Percentiles rank a stretch among this genome's conserved stretches.
Evolutionary conservation across 768 basidiomycete species (phyloP).

Genomic region (Cystofilobasidium capitatum): DNA sequence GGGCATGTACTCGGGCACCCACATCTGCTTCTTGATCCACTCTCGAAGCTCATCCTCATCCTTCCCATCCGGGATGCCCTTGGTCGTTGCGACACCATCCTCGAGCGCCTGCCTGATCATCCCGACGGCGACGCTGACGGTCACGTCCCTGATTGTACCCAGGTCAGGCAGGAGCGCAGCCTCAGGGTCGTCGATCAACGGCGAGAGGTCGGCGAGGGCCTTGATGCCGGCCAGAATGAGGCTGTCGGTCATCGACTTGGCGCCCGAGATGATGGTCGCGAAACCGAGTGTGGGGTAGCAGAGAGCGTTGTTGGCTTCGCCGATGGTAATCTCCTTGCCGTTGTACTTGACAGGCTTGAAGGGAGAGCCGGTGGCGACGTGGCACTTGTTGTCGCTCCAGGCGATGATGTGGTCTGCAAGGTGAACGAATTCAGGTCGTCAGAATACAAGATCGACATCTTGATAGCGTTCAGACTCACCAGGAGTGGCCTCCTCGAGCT

Average conservation of each 20-base stretch:
- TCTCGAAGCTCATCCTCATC: background rate
- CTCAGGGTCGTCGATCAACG: constrained; percentile 60
- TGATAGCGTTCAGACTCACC: constrained; percentile 30
- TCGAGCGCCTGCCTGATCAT: constrained; percentile 67
- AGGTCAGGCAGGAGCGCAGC: constrained; percentile 57
- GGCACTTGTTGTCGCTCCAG: constrained; percentile 69
- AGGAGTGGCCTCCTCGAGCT: constrained; percentile 55
- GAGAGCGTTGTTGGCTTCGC: constrained; percentile 39
- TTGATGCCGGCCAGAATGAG: constrained; percentile 77
- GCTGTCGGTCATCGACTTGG: constrained; percentile 59
- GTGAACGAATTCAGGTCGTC: background rate
- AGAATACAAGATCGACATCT: constrained; percentile 32
- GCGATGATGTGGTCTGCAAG: constrained; percentile 48
- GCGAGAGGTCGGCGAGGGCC: constrained; percentile 64
- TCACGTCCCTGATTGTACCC: constrained; percentile 46
- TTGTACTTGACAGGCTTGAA: constrained; percentile 63
- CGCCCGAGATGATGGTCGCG: constrained; percentile 60
- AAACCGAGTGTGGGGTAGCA: constrained; percentile 79
- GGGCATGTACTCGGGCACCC: background rate
- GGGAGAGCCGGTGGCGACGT: constrained; percentile 77
- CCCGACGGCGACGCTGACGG: constrained; percentile 67
- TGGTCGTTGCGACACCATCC: background rate
- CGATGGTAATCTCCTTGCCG: constrained; percentile 48
- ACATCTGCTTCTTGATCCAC: background rate
- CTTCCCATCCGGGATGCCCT: constrained; percentile 3